Base-by-base conservation (phyloP, 495 filamentous ascomycete genomes). In the Penicillium lividum region DNA sequence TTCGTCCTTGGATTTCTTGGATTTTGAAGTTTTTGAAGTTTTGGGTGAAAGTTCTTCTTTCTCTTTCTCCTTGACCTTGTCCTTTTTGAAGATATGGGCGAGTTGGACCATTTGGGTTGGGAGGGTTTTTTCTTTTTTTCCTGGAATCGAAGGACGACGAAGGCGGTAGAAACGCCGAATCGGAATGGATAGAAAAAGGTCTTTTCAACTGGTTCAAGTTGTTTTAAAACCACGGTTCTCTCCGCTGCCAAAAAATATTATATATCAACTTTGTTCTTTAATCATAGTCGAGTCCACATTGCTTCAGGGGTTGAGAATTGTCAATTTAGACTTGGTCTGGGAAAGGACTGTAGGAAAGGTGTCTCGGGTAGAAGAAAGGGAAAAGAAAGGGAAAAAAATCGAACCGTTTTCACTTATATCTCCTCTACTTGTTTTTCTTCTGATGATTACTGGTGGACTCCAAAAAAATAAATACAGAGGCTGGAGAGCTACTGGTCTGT, bases 141-240 rank as follows among this genome's bases (percentile, higher is more conserved):
- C 61, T 55, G 50, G 63, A 64, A 65, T 79, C 74, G 77, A 79
- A 79, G 65, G 61, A 57, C 69, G 67, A 69, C 74, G 77, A 79
- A 79, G 71, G 75, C 74, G 77, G 75, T 78, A 71, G 77, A 79
- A 76, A 42, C 59, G 34, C 60, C 44, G 59, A 50, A 49, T 27
- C 30, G 51, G 50, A 31, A 48, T 33, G 44, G 31, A 48, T 22
- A 22, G 28, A 29, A 40, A 31, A 7, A 7, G 50, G 50, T 27
- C 22, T 22, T 28, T 18, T 27, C 16, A 22, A 22, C 22, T 22
- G 44, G 13, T 28, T 47, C 22, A 27, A 47, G 11, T 25, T 7
- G 33, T 10, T 36, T 36, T 11, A 15, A 47, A 29, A 47, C 44
- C 44, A 47, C 44, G 44, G 44, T 47, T 28, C 7, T 13, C 13